Evolutionary conservation across 1,139 yeast genomes (phyloP).

Genomic region (Hyphopichia khmerensis): DNA sequence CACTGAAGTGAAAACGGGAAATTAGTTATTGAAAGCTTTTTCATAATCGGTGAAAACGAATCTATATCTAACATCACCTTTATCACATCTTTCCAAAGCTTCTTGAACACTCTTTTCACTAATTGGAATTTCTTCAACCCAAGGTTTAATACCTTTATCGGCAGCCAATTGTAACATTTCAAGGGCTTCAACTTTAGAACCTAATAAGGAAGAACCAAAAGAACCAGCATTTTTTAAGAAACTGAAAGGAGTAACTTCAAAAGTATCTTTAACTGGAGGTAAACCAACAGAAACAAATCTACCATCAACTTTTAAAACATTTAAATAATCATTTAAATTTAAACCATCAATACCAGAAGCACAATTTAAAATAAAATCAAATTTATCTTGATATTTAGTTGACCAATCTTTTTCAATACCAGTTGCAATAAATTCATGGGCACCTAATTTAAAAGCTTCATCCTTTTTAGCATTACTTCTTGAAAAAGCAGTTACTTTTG

Average conservation of each 20-base stretch:
- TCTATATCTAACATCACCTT: conserved; percentile 63
- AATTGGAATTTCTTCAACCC: conserved; percentile 44
- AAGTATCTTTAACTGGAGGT: conserved; percentile 33
- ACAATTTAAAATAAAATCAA: conserved; percentile 51
- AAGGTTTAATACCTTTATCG: conserved; percentile 37
- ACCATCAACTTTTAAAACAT: conserved; percentile 41
- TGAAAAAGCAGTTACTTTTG: conserved; percentile 40
- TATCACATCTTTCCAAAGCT: conserved; percentile 31
- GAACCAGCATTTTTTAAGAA: conserved; percentile 29
- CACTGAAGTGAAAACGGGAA: too few relatives aligned
- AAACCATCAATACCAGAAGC: conserved; percentile 42
- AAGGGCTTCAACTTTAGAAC: conserved; percentile 35
- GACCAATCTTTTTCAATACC: conserved; percentile 37
- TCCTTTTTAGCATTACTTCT: conserved; percentile 35
- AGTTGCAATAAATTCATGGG: conserved; percentile 39
- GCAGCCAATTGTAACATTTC: conserved; percentile 42
- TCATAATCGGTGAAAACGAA: conserved; percentile 59
- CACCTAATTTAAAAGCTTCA: conserved; percentile 38
- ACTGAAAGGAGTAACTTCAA: conserved; percentile 25
- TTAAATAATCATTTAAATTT: conserved; percentile 28
- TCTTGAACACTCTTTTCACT: conserved; percentile 26
- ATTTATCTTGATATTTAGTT: conserved; percentile 25
- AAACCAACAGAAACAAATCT: conserved; percentile 56
- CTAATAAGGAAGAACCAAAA: conserved; percentile 35
- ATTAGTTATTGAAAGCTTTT: conserved; percentile 27